These are phyloP conservation scores for Neurospora cerealis DNA, from an alignment of 495 filamentous ascomycete species.

Conservation along the genomic window DNA sequence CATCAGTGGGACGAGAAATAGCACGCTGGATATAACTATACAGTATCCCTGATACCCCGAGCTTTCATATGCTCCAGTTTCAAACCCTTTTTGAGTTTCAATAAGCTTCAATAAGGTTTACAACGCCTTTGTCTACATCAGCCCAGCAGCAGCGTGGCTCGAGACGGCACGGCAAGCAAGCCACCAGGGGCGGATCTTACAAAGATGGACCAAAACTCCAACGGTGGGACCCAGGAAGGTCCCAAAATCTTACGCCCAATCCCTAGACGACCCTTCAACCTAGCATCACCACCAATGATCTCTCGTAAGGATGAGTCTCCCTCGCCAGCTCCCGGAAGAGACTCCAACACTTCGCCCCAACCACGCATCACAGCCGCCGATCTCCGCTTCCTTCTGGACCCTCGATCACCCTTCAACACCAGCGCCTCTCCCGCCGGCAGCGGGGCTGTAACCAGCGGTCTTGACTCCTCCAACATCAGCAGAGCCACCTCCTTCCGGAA, in stretches of 20 bases:
- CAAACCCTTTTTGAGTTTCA: background rate
- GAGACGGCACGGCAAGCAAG: background rate
- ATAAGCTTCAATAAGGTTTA: background rate
- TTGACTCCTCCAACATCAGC: conserved; percentile 26
- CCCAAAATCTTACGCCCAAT: conserved; percentile 38
- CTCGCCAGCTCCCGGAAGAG: conserved; percentile 38
- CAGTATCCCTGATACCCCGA: background rate
- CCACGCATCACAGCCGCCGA: conserved; percentile 21
- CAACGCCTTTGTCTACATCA: background rate
- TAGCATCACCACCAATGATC: conserved; percentile 42
- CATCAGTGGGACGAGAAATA: background rate
- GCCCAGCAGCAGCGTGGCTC: background rate
- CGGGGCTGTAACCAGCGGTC: background rate
- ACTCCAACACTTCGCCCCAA: conserved; percentile 7
- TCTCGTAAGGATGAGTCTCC: conserved; percentile 35
- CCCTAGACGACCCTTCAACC: conserved; percentile 65
- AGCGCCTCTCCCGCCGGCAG: conserved; percentile 13
- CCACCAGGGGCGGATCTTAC: background rate
- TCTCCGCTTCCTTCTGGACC: conserved; percentile 26
- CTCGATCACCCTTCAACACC: conserved; percentile 13
- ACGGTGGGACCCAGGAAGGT: background rate
- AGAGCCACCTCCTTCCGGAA: conserved; percentile 73
- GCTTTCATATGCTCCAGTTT: background rate
- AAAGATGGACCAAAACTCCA: background rate
- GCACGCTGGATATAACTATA: background rate